Conservation (phyloP, 2,329 filamentous ascomycete species). For the Claviceps humidiphila region DNA sequence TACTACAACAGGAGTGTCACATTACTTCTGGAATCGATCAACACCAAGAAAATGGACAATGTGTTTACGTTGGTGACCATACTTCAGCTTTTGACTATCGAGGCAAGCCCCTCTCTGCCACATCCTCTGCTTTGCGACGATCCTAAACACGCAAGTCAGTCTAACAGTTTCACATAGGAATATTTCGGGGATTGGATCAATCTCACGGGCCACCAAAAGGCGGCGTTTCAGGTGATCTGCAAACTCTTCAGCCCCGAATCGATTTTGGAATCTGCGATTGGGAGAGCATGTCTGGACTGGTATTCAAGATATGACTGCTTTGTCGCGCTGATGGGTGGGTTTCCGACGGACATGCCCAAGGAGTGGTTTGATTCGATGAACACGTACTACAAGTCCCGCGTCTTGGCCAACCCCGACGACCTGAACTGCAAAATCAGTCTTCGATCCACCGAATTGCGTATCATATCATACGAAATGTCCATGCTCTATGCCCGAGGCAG, state of each 20-base stretch:
- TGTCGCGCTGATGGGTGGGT: slow-evolving; percentile 69
- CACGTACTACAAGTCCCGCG: slow-evolving; percentile 48
- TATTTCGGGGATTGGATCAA: slow-evolving; percentile 94
- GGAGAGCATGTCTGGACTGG: slow-evolving; percentile 71
- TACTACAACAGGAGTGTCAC: slow-evolving; percentile 87
- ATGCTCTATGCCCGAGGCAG: slow-evolving; percentile 58
- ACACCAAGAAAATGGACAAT: slow-evolving; percentile 55
- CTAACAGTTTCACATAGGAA: slow-evolving; percentile 45
- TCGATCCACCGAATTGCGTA: slow-evolving; percentile 50
- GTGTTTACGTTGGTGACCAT: slow-evolving; percentile 74
- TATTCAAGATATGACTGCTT: slow-evolving; percentile 82
- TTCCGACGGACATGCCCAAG: slow-evolving; percentile 56
- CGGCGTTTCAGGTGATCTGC: slow-evolving; percentile 68
- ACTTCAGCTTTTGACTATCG: slow-evolving; percentile 81
- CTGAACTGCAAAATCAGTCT: slow-evolving; percentile 54
- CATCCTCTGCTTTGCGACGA: not conserved
- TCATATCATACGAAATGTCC: slow-evolving; percentile 70
- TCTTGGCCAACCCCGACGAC: slow-evolving; percentile 45
- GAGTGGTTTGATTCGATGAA: slow-evolving; percentile 64
- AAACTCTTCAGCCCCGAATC: slow-evolving; percentile 66
- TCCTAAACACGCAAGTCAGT: not conserved
- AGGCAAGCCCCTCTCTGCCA: slow-evolving; percentile 41
- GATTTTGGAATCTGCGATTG: slow-evolving; percentile 55
- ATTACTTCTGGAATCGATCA: slow-evolving; percentile 57
- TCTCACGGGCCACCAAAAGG: slow-evolving; percentile 81